Percentiles rank a stretch among this genome's conserved stretches.
phyloP scores from a whole-genome alignment of 192 early-diverging fungal genomes.

The Coemansia sp. region DNA sequence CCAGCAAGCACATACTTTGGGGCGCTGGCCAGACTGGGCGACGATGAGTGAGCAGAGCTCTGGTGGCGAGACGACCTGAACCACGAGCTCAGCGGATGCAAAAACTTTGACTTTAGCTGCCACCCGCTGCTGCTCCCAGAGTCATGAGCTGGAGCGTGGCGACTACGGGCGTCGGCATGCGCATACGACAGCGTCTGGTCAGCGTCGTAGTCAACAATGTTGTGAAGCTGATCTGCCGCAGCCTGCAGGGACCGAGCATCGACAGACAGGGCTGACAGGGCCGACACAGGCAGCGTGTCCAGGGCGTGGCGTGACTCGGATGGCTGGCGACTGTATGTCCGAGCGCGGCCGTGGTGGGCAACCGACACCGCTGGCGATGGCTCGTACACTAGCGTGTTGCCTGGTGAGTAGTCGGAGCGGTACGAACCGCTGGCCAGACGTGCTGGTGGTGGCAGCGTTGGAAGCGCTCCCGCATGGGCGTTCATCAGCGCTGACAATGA shows the following conservation, averaged over 20 bases:
- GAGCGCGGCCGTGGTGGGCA: constrained; percentile 3
- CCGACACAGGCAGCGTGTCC: constrained; percentile 5
- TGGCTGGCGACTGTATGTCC: constrained; percentile 6
- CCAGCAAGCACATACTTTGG: constrained; percentile 9
- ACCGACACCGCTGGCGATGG: constrained; percentile 14
- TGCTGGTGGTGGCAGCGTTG: constrained; percentile 26
- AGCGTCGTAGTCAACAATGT: constrained; percentile 3
- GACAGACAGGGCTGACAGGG: neutral
- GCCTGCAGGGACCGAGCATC: neutral
- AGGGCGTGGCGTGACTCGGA: neutral
- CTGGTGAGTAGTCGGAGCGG: constrained; percentile 33
- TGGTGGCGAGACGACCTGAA: constrained; percentile 50
- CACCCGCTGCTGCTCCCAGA: constrained; percentile 22
- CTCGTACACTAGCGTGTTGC: constrained; percentile 41
- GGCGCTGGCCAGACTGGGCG: neutral
- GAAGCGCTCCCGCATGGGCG: constrained; percentile 5
- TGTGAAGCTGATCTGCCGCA: neutral
- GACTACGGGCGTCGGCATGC: neutral
- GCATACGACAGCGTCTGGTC: constrained; percentile 11
- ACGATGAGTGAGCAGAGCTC: neutral
- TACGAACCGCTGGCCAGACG: constrained; percentile 44
- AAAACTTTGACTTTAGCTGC: constrained; percentile 47
- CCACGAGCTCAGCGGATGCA: constrained; percentile 51
- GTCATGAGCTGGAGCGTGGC: constrained; percentile 1
- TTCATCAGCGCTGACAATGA: neutral